Percentiles rank a stretch among this genome's conserved stretches.
Evolutionary conservation across 2,329 filamentous ascomycete genomes (phyloP).

Genomic region (Botrytis tulipae): DNA sequence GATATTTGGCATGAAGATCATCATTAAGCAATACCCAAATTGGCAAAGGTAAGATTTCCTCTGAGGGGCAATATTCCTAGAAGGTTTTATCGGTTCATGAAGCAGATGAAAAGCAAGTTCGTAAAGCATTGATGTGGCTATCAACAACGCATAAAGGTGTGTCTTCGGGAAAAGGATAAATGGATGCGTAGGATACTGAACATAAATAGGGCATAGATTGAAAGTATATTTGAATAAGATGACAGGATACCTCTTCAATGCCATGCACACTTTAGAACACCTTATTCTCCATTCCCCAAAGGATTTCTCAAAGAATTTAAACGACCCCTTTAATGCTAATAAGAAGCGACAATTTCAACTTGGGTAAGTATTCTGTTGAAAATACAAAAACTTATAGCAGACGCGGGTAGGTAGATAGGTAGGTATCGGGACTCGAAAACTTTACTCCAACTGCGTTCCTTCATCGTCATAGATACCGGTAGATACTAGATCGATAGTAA

Average conservation of each 20-base stretch:
- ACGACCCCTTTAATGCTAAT: not conserved
- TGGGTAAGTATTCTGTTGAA: not conserved
- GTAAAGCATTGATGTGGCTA: not conserved
- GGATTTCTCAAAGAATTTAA: not conserved
- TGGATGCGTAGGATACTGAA: not conserved
- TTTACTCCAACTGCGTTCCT: not conserved
- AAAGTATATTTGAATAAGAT: slow-evolving; percentile 8
- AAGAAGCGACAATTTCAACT: not conserved
- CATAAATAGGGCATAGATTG: not conserved
- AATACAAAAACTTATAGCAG: not conserved
- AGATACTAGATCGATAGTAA: not conserved
- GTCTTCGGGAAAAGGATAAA: not conserved
- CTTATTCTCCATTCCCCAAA: not conserved
- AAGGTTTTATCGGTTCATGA: not conserved
- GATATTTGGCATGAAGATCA: slow-evolving; percentile 2
- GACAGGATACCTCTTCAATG: not conserved
- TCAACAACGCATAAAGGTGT: not conserved
- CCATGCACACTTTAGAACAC: not conserved
- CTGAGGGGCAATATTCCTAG: not conserved
- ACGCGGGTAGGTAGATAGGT: not conserved
- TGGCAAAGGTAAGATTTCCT: not conserved
- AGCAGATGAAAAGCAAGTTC: not conserved
- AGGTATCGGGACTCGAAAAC: not conserved
- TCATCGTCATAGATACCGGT: not conserved
- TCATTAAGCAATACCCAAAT: slow-evolving; percentile 6